Evolutionary conservation across 2,329 filamentous ascomycete genomes (phyloP).

Genomic region (Sclerotinia nivalis): DNA sequence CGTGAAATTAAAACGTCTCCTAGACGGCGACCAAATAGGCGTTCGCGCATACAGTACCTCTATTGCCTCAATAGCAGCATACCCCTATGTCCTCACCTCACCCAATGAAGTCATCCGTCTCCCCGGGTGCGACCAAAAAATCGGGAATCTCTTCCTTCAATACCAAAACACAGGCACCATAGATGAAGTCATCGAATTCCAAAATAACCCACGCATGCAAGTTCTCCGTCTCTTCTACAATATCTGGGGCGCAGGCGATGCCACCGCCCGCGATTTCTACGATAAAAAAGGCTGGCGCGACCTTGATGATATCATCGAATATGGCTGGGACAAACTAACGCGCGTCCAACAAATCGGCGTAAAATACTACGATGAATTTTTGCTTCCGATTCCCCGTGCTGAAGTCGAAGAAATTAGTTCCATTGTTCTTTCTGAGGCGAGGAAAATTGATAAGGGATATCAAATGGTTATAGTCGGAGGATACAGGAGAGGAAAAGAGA

Average conservation of each 20-base stretch:
- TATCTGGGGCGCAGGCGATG: constrained; percentile 90
- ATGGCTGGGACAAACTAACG: constrained; percentile 72
- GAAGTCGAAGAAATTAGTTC: constrained; percentile 72
- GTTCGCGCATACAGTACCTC: constrained; percentile 84
- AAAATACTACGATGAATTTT: constrained; percentile 90
- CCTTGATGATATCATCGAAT: constrained; percentile 81
- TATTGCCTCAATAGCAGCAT: constrained; percentile 81
- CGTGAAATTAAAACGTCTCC: constrained; percentile 68
- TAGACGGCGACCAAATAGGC: constrained; percentile 75
- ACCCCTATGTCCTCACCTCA: constrained; percentile 53
- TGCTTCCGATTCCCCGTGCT: constrained; percentile 64
- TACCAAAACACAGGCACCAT: constrained; percentile 64
- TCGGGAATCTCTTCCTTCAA: constrained; percentile 75
- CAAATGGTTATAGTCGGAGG: constrained; percentile 66
- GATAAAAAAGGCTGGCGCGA: constrained; percentile 75
- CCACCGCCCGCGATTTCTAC: constrained; percentile 80
- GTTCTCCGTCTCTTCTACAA: constrained; percentile 72
- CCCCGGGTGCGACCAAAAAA: constrained; percentile 80
- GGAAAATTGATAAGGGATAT: constrained; percentile 56
- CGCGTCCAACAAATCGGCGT: constrained; percentile 90
- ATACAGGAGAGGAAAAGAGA: constrained; percentile 63
- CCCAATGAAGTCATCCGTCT: constrained; percentile 51
- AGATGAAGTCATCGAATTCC: constrained; percentile 62
- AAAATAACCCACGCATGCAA: constrained; percentile 62
- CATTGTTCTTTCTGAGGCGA: constrained; percentile 66